phyloP scores from a whole-genome alignment of 164 flowering plant species.

The Stephania yunnanensis region DNA sequence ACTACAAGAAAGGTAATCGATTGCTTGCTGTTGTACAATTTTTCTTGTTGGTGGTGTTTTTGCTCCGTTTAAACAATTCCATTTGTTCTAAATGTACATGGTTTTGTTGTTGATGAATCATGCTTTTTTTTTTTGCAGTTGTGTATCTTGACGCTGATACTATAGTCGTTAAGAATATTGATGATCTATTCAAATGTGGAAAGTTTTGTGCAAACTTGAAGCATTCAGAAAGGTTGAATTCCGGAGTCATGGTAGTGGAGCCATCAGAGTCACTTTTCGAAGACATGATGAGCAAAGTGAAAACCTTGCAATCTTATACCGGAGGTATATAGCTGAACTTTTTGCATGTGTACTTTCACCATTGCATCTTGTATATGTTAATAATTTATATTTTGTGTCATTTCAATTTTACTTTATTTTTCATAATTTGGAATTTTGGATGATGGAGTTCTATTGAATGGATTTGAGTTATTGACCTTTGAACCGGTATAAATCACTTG shows the following conservation, averaged over 20 bases:
- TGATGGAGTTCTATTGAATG: background rate
- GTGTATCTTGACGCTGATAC: slow-evolving; percentile 99
- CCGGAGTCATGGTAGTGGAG: slow-evolving; percentile 97
- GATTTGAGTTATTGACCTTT: background rate
- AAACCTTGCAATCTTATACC: slow-evolving; percentile 72
- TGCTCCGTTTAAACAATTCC: background rate
- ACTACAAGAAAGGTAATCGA: slow-evolving; percentile 72
- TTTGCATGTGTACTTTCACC: background rate
- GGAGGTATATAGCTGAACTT: slow-evolving; percentile 49
- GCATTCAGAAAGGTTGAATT: slow-evolving; percentile 96
- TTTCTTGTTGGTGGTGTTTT: background rate
- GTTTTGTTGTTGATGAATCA: background rate
- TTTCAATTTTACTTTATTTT: background rate
- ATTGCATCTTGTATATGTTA: background rate
- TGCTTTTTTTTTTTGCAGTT: slow-evolving; percentile 44
- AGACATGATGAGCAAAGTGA: slow-evolving; percentile 91
- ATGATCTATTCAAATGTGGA: slow-evolving; percentile 83
- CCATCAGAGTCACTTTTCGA: slow-evolving; percentile 72
- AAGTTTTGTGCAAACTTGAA: slow-evolving; percentile 97
- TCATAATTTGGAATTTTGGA: background rate
- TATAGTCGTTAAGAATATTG: slow-evolving; percentile 83
- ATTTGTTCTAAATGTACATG: background rate
- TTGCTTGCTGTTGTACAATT: background rate
- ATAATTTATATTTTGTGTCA: background rate
- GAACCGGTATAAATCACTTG: background rate